phyloP scores from a whole-genome alignment of 768 basidiomycete genomes.

The Cystofilobasidium bisporidii region DNA sequence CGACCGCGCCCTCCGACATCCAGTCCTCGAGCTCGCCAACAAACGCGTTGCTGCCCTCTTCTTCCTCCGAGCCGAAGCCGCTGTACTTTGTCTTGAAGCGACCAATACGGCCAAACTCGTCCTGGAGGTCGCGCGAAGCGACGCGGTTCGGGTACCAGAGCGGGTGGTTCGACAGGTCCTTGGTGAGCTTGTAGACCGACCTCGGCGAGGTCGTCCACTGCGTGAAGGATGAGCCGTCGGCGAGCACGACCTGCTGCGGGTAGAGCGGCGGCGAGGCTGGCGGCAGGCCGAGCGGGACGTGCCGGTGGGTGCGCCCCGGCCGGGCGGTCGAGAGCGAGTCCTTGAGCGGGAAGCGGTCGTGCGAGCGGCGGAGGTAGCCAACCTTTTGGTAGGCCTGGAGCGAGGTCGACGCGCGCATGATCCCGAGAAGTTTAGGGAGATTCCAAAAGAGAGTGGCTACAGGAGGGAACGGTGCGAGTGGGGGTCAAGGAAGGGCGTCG shows the following conservation, averaged over 20 bases:
- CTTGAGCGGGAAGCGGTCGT: not conserved
- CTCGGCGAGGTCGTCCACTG: conserved; percentile 18
- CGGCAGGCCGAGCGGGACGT: conserved; percentile 14
- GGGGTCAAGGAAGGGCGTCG: not conserved
- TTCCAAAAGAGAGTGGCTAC: not conserved
- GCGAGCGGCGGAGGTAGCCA: conserved; percentile 5
- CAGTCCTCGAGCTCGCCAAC: conserved; percentile 24
- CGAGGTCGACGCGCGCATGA: conserved; percentile 9
- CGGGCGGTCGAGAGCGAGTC: not conserved
- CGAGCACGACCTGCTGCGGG: conserved; percentile 27
- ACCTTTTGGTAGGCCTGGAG: not conserved
- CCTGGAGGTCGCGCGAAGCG: conserved; percentile 10
- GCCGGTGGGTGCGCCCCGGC: conserved; percentile 10
- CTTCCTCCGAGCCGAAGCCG: not conserved
- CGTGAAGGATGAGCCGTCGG: conserved; percentile 25
- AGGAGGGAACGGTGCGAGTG: not conserved
- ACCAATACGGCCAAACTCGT: conserved; percentile 26
- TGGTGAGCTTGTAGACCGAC: conserved; percentile 23
- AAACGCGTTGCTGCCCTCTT: conserved; percentile 3
- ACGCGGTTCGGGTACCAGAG: conserved; percentile 24
- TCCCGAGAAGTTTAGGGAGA: too few relatives aligned
- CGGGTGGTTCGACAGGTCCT: conserved; percentile 25
- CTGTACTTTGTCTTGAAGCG: conserved; percentile 23
- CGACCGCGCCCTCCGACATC: conserved; percentile 25
- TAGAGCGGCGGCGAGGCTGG: conserved; percentile 14